Percentiles rank a stretch among this genome's conserved stretches.
These are phyloP conservation scores for Hippophae tibetana DNA, from an alignment of 306 rosid species.

Conservation along the genomic window DNA sequence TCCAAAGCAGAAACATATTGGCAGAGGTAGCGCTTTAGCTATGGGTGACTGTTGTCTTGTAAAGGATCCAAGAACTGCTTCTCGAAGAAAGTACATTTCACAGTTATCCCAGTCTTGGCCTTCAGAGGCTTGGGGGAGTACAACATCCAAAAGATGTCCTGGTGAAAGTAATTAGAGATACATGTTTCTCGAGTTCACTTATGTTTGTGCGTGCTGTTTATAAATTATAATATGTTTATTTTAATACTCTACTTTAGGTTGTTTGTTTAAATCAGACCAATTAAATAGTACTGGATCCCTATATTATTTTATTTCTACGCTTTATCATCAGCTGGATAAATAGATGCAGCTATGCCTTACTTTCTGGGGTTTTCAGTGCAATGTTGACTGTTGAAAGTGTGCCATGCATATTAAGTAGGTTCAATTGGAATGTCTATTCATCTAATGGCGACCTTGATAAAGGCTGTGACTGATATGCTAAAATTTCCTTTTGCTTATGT, in stretches of 20 bases:
- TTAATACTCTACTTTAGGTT: neutral
- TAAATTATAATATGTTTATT: conserved; percentile 1
- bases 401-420: no score
- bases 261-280: no score
- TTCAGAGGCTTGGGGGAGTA: conserved; percentile 47
- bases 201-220: neutral
- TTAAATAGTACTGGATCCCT: no score
- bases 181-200: no score
- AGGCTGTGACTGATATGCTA: no score
- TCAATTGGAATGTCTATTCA: neutral
- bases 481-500: conserved; percentile 7
- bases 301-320: no score
- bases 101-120: conserved; percentile 73
- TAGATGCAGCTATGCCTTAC: no score
- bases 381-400: no score
- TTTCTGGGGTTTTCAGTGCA: no score
- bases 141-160: conserved; percentile 48
- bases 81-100: conserved; percentile 44
- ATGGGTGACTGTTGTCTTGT: conserved; percentile 44
- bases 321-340: no score
- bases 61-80: conserved; percentile 48
- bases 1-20: conserved; percentile 35
- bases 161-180: conserved; percentile 27
- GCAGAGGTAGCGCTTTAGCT: conserved; percentile 25
- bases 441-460: no score